phyloP scores from a whole-genome alignment of 1,139 yeast genomes.

The Yamadazyma blattariae region DNA sequence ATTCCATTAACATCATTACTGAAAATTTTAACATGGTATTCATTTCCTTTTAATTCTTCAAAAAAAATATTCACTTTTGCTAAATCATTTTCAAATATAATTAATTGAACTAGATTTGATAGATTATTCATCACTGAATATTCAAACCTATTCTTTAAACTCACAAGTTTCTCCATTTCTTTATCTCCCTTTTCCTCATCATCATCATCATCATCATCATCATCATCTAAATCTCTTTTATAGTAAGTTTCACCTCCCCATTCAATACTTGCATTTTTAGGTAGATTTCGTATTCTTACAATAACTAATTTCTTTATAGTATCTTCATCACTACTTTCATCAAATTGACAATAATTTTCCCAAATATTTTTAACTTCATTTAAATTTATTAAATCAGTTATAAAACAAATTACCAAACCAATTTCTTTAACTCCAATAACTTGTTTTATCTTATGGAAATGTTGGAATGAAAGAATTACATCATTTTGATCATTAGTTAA shows the following conservation, averaged over 20 bases:
- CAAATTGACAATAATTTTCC: conserved; percentile 26
- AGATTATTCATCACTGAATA: conserved; percentile 2
- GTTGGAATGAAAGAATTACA: conserved; percentile 63
- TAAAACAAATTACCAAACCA: conserved; percentile 53
- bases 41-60: conserved; percentile 1
- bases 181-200: not conserved
- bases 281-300: conserved; percentile 61
- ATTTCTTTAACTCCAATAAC: conserved; percentile 48
- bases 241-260: conserved; percentile 68
- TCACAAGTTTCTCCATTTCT: conserved; percentile 19
- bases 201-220: conserved; percentile 28
- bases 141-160: not conserved
- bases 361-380: conserved; percentile 34
- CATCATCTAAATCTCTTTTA: conserved; percentile 32
- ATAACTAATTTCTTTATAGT: conserved; percentile 33
- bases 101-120: conserved; percentile 6
- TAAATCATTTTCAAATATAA: conserved; percentile 8
- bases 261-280: conserved; percentile 70
- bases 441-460: conserved; percentile 60
- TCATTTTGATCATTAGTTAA: conserved; percentile 21
- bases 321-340: conserved; percentile 10
- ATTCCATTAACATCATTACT: conserved; percentile 7
- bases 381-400: conserved; percentile 32
- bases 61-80: conserved; percentile 13
- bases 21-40: conserved; percentile 7